Conservation (phyloP, 805 yeast species). For the Deakozyma indianensis region DNA sequence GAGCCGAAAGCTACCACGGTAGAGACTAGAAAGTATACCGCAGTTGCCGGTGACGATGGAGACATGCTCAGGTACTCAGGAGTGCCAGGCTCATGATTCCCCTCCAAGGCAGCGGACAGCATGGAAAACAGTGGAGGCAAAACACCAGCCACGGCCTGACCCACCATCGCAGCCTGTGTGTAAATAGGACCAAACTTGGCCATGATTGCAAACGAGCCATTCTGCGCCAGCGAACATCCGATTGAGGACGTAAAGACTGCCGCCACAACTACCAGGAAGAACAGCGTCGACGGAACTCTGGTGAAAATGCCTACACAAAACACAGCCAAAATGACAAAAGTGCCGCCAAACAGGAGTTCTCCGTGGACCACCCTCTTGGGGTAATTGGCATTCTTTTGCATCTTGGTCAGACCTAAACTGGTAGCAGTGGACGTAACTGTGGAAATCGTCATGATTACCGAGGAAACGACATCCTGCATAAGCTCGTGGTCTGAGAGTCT, state of each 20-base stretch:
- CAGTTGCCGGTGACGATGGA: conserved; percentile 8
- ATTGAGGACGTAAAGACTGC: conserved; percentile 52
- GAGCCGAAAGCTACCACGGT: conserved; percentile 32
- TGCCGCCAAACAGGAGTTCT: conserved; percentile 36
- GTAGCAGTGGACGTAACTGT: conserved; percentile 50
- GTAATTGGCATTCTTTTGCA: conserved; percentile 49
- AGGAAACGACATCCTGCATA: conserved; percentile 43
- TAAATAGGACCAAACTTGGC: conserved; percentile 60
- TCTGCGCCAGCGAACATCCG: conserved; percentile 76
- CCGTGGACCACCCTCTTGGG: conserved; percentile 46
- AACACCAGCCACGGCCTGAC: conserved; percentile 91
- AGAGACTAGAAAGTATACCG: conserved; percentile 36
- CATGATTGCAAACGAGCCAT: conserved; percentile 79
- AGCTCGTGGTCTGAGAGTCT: conserved; percentile 31
- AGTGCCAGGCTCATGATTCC: conserved; percentile 4
- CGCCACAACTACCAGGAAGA: conserved; percentile 39
- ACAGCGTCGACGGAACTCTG: conserved; percentile 10
- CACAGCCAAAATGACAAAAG: conserved; percentile 45
- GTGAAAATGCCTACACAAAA: conserved; percentile 7
- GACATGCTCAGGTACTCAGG: not conserved
- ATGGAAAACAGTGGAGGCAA: conserved; percentile 66
- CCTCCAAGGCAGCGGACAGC: conserved; percentile 26
- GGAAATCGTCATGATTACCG: conserved; percentile 80
- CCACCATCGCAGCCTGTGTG: conserved; percentile 87
- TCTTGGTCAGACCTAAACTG: conserved; percentile 49